phyloP scores from a whole-genome alignment of 1,284 basidiomycete genomes.

The Ceratobasidium papillatum region DNA sequence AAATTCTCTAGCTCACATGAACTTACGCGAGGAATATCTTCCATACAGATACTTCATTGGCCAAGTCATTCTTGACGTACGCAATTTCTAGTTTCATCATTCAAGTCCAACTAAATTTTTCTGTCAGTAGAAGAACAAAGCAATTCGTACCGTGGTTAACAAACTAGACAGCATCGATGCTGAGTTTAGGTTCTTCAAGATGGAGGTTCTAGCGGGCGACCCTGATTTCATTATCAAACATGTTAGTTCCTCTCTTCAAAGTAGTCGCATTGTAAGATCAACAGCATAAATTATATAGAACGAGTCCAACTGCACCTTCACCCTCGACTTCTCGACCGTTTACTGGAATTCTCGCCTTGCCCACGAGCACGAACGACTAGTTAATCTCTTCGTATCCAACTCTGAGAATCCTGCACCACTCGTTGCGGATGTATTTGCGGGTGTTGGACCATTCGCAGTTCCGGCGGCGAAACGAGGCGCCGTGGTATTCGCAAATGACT shows the following conservation, averaged over 20 bases:
- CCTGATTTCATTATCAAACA: slow-evolving; percentile 85
- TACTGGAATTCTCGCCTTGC: slow-evolving; percentile 98
- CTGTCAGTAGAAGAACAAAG: slow-evolving; percentile 76
- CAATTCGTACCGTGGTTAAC: slow-evolving; percentile 91
- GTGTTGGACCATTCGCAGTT: slow-evolving; percentile 95
- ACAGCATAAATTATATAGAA: slow-evolving; percentile 57
- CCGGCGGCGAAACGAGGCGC: slow-evolving; percentile 92
- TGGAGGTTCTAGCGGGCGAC: slow-evolving; percentile 96
- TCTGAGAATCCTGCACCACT: slow-evolving; percentile 62
- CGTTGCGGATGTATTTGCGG: slow-evolving; percentile 93
- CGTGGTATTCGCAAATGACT: slow-evolving; percentile 89
- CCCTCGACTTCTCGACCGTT: slow-evolving; percentile 93
- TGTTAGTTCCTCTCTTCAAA: slow-evolving; percentile 59
- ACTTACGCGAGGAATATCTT: slow-evolving; percentile 88
- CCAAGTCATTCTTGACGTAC: slow-evolving; percentile 87
- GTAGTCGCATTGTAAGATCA: slow-evolving; percentile 1
- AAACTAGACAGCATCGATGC: slow-evolving; percentile 90
- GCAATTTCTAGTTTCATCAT: slow-evolving; percentile 49
- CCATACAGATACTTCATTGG: slow-evolving; percentile 93
- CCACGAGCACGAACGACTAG: slow-evolving; percentile 88
- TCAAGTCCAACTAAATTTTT: slow-evolving; percentile 2
- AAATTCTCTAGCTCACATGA: slow-evolving; percentile 76
- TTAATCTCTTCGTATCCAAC: slow-evolving; percentile 65
- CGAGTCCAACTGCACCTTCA: slow-evolving; percentile 87
- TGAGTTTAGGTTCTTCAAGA: slow-evolving; percentile 92